Evolutionary conservation across 2,329 filamentous ascomycete genomes (phyloP), one percentile per base, ranked within the genome.

Genomic region (Beauveria sp.): DNA sequence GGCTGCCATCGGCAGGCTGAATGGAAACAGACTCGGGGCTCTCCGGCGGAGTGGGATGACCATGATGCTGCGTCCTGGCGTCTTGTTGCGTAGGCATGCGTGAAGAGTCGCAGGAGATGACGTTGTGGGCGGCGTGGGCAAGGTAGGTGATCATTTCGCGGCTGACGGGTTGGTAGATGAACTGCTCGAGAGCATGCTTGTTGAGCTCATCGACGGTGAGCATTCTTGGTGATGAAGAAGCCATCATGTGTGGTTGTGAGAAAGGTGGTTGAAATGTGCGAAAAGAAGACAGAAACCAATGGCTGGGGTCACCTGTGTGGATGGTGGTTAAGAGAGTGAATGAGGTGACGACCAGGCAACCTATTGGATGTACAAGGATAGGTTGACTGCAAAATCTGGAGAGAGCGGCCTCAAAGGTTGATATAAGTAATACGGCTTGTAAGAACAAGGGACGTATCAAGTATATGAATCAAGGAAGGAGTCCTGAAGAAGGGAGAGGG

Each of bases 121-220:
- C 90, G 70, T 88, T 84, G 70, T 81, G 80, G 62, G 90, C 89
- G 70, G 90, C 90, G 62, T 81, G 76, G 65, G 90, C 88, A 63
- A 94, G 84, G 76, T 91, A 90, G 63, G 79, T 74, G 69, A 94
- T 88, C 90, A 94, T 94, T 60, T 88, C 82, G 67, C 81, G 81
- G 70, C 82, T 86, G 65, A 94, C 90, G 10, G 87, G 87, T 67
- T 84, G 83, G 76, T 88, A 90, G 77, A 94, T 84, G 73, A 94
- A 93, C 69, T 89, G 84, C 69, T 92, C 89, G 65, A 94, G 81
- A 55, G 90, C 90, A 59, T 82, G 82, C 73, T 87, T 84, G 79
- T 92, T 92, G 70, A 85, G 80, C 74, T 85, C 80, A 64, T 75
- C 75, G 70, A 76, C 72, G 70, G 73, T 73, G 69, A 84, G 75